phyloP scores from a whole-genome alignment of 2,329 filamentous ascomycete genomes.

The Aspergillus jensenii region DNA sequence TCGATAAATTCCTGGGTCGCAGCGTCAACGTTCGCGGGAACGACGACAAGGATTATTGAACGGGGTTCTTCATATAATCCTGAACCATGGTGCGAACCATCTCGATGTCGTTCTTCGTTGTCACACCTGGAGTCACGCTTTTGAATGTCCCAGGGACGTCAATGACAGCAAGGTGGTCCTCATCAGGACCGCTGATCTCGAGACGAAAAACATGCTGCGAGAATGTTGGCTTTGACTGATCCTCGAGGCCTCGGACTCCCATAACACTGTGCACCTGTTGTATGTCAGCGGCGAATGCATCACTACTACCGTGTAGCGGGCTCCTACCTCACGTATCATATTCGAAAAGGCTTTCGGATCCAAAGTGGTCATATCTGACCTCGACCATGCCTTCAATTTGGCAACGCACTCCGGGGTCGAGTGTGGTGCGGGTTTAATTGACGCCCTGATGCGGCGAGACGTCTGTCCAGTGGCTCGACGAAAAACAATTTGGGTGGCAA shows the following conservation, averaged over 20 bases:
- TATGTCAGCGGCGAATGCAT: background rate
- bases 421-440: constrained; percentile 38
- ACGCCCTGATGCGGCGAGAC: constrained; percentile 27
- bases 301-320: background rate
- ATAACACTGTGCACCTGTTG: constrained; percentile 24
- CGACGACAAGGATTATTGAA: constrained; percentile 45
- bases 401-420: constrained; percentile 16
- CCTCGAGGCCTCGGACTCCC: constrained; percentile 21
- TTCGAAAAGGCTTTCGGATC: constrained; percentile 19
- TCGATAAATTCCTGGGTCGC: constrained; percentile 49
- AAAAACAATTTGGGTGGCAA: constrained; percentile 50
- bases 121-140: constrained; percentile 32
- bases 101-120: constrained; percentile 37
- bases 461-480: constrained; percentile 26
- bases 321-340: constrained; percentile 28
- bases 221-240: constrained; percentile 33
- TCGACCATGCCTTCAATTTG: constrained; percentile 25
- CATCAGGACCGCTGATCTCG: constrained; percentile 43
- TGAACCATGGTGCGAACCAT: constrained; percentile 42
- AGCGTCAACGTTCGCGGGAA: constrained; percentile 47
- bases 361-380: constrained; percentile 9
- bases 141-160: constrained; percentile 50
- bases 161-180: constrained; percentile 44
- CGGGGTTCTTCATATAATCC: constrained; percentile 40
- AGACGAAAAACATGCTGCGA: constrained; percentile 43